phyloP scores from a whole-genome alignment of 768 basidiomycete genomes.

The Leucogyrophana mollusca region DNA sequence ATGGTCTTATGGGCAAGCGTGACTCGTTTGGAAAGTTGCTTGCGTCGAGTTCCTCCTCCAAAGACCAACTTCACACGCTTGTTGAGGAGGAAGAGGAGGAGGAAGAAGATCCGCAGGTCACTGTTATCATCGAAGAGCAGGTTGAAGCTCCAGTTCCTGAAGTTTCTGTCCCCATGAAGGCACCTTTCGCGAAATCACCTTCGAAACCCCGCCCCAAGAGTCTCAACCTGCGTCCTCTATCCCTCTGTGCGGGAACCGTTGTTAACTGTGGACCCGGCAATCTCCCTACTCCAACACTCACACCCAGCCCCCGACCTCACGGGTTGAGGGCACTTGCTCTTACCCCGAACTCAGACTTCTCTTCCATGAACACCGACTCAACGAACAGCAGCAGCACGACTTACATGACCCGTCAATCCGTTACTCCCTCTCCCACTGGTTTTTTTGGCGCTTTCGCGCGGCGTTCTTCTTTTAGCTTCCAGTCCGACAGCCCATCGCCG shows the following conservation, averaged over 20 bases:
- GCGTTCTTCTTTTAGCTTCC: slow-evolving; percentile 24
- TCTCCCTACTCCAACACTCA: slow-evolving; percentile 54
- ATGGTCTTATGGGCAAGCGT: slow-evolving; percentile 56
- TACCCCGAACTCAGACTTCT: slow-evolving; percentile 27
- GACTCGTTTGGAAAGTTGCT: slow-evolving; percentile 79
- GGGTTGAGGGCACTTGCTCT: slow-evolving; percentile 57
- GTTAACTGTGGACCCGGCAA: slow-evolving; percentile 31
- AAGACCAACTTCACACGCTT: slow-evolving; percentile 76
- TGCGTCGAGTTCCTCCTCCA: slow-evolving; percentile 56
- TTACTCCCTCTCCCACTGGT: slow-evolving; percentile 12
- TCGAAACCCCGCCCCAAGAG: slow-evolving; percentile 64
- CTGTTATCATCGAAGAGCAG: slow-evolving; percentile 12
- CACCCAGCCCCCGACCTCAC: slow-evolving; percentile 43
- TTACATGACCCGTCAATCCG: slow-evolving; percentile 4
- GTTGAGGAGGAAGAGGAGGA: slow-evolving; percentile 89
- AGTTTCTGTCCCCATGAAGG: slow-evolving; percentile 29
- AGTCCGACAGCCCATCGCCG: slow-evolving; percentile 20
- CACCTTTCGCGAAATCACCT: slow-evolving; percentile 35
- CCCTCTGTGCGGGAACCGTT: slow-evolving; percentile 59
- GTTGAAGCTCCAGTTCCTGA: slow-evolving; percentile 21
- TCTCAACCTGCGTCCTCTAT: slow-evolving; percentile 67
- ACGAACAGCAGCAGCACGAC: slow-evolving; percentile 2
- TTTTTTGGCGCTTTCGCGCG: slow-evolving; percentile 6
- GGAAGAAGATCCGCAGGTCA: slow-evolving; percentile 47
- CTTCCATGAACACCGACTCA: slow-evolving; percentile 17